phyloP scores from a whole-genome alignment of 495 filamentous ascomycete species.

The Aspergillus cristatus region DNA sequence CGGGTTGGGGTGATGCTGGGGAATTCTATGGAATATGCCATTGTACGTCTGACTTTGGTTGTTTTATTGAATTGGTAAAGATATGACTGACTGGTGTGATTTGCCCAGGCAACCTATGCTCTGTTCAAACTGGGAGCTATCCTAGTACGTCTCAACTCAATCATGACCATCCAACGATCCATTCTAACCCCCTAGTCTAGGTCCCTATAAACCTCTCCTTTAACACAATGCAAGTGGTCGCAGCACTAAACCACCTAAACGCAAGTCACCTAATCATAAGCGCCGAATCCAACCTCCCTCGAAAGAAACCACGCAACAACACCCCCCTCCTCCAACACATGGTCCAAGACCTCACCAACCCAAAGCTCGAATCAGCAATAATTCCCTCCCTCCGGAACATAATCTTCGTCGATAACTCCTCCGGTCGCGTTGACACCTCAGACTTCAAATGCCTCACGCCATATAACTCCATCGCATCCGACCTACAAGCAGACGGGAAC shows the following conservation, averaged over 20 bases:
- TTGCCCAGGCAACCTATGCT: slow-evolving; percentile 61
- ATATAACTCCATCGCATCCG: slow-evolving; percentile 38
- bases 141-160: slow-evolving; percentile 41
- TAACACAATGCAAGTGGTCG: slow-evolving; percentile 65
- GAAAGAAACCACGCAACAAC: slow-evolving; percentile 73
- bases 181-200: slow-evolving; percentile 20
- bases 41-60: slow-evolving; percentile 46
- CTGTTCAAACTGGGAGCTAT: slow-evolving; percentile 89
- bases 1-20: slow-evolving; percentile 79
- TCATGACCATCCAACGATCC: background rate
- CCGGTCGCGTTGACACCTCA: slow-evolving; percentile 43
- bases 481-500: slow-evolving; percentile 40
- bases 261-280: slow-evolving; percentile 73
- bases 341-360: slow-evolving; percentile 45
- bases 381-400: slow-evolving; percentile 64
- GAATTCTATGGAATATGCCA: slow-evolving; percentile 74
- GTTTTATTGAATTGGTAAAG: background rate
- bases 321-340: slow-evolving; percentile 56
- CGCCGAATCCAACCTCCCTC: slow-evolving; percentile 74
- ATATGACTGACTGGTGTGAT: background rate
- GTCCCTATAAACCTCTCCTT: slow-evolving; percentile 90
- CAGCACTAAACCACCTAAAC: slow-evolving; percentile 69
- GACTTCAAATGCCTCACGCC: slow-evolving; percentile 40
- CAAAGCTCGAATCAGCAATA: slow-evolving; percentile 48
- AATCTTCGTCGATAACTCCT: slow-evolving; percentile 74